Evolutionary conservation across 2,329 filamentous ascomycete species (phyloP), one percentile per base, ranked within the genome.

Genomic region (Cryphonectria carpinicola): DNA sequence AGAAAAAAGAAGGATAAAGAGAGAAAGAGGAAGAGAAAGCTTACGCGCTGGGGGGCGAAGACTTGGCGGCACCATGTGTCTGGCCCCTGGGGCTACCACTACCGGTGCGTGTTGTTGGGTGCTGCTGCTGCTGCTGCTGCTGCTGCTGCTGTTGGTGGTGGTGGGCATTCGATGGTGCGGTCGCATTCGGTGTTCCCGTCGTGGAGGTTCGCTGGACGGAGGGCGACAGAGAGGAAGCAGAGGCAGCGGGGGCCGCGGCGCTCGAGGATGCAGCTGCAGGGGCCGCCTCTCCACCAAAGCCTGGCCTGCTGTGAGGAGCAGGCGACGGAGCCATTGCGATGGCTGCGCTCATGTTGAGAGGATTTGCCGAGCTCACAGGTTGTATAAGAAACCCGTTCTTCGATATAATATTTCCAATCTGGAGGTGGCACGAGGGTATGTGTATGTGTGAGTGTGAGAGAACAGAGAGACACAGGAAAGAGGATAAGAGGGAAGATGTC

Each of bases 311-410:
- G 80, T 90, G 88, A 75, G 88, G 89, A 81, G 88, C 89, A 77
- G 89, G 89, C 79, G 89, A 90, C 75, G 89, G 88, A 78, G 87
- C 89, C 89, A 91, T 90, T 77, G 89, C 88, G 79, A 91, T 87
- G 81, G 88, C 88, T 79, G 89, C 85, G 84, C 88, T 91, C 89
- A 91, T 91, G 79, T 76, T 90, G 76, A 75, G 74, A 69, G 66
- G 68, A 70, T 65, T 28, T 46, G 64, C 58, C 63, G 65, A 41
- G 69, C 66, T 25, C 35, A 49, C 19, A 49, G 43, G 28, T 6
- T n/a, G 54, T 25, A 14, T 28, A 2, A 32, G 28, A 6, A 25
- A 7, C 8, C 13, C 11, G 49, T 46, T 32, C 19, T 8, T 10
- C 6, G 46, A 49, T 0, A 22, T 39, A 35, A 22, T 28, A 52